Base-by-base conservation (phyloP, 2,329 filamentous ascomycete genomes). In the Colletotrichum sp. region DNA sequence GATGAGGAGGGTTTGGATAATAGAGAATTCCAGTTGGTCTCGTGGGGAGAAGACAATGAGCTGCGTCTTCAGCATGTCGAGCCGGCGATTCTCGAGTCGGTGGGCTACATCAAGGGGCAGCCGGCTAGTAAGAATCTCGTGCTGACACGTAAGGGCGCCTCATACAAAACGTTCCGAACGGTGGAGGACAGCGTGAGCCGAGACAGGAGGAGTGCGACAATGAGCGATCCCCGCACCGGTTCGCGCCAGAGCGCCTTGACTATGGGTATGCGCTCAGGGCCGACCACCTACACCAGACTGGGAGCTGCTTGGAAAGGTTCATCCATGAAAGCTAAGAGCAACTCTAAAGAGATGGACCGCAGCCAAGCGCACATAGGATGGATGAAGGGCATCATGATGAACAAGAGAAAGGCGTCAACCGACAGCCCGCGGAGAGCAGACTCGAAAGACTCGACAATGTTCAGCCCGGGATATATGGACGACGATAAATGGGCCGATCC, bases 21-120 rank as follows among this genome's bases (percentile, higher is more conserved):
- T 77, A 92, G 96, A 79, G 96, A 98, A 68, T 98, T 98, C 78
- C 96, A 98, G 83, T 89, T 98, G 21, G 95, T 98, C 1, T 96
- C 96, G 0, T 98, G 96, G 96, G 96, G 96, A 30, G 93, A 95
- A 65, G 96, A 98, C 83, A 94, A 94, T 78, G 92, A 96, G 80
- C 87, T 98, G 34, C 93, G 94, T 65, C 88, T 98, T 32, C 95
- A 98, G 81, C 93, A 92, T 64, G 90, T 96, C 24, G 90, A 95
- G 55, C 86, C 91, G 1, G 87, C 92, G 30, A 87, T 93, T 34
- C 87, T 97, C 1, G 88, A 91, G 74, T 88, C 90, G 3, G 93
- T 98, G 18, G 95, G 95, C 4, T 94, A 95, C 82, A 87, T 92
- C 61, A 95, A 93, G 81, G 95, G 95, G 6, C 89, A 88, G 68